phyloP scores from a whole-genome alignment of 192 early-diverging fungal genomes.

The Gamsiella multidivaricata region DNA sequence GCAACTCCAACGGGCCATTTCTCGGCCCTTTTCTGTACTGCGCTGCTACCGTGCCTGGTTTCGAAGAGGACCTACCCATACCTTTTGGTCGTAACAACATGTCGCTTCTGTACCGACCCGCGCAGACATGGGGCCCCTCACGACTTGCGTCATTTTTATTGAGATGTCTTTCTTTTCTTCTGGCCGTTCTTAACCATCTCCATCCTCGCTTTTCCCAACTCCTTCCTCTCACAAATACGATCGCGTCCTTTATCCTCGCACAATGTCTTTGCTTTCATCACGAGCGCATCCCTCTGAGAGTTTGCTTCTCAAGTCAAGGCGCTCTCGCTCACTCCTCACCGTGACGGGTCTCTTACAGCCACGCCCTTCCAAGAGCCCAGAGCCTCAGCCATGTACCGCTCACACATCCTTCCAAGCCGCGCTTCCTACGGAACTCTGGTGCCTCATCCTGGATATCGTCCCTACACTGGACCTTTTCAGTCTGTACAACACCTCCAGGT shows the following conservation, averaged over 20 bases:
- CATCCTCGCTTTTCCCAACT: background rate
- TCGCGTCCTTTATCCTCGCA: too few species aligned
- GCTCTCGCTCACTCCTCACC: too few species aligned
- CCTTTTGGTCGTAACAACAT: too few species aligned
- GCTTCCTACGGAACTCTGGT: slow-evolving; percentile 43
- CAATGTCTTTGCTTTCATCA: too few species aligned
- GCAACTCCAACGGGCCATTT: too few species aligned
- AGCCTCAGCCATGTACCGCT: background rate
- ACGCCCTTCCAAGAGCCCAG: background rate
- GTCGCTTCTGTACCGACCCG: background rate
- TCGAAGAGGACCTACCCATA: too few species aligned
- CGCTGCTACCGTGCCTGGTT: background rate
- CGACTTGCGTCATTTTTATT: too few species aligned
- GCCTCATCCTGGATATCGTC: slow-evolving; percentile 11
- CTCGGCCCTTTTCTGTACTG: background rate
- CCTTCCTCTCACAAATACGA: too few species aligned
- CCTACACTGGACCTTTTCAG: slow-evolving; percentile 27
- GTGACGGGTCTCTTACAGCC: background rate
- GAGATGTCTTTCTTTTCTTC: too few species aligned
- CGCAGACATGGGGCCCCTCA: background rate
- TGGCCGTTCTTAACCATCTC: too few species aligned
- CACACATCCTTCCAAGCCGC: slow-evolving; percentile 7
- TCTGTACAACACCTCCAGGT: slow-evolving; percentile 41
- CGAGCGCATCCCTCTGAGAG: too few species aligned
- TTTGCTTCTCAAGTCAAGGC: too few species aligned